A percentile compares a stretch with the other conserved stretches of the same genome.
phyloP scores from a whole-genome alignment of 257 asterid genomes.

The Cynanchum wilfordii region DNA sequence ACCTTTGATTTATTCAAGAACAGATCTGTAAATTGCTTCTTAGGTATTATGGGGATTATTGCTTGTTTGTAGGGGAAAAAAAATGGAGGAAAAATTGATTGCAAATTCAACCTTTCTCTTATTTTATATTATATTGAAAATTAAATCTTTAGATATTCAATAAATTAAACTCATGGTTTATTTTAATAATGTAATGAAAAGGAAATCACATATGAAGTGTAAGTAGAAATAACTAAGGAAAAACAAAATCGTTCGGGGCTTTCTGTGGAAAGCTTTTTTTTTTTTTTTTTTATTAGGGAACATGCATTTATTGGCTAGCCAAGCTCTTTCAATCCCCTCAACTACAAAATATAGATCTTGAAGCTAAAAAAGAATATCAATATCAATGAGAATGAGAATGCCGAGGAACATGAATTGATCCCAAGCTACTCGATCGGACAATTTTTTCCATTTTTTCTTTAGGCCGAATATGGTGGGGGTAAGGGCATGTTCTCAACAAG shows the following conservation, averaged over 20 bases:
- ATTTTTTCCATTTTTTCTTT: not conserved
- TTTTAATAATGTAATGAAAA: too few species aligned
- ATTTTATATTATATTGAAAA: too few species aligned
- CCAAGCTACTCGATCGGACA: not conserved
- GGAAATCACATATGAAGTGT: too few species aligned
- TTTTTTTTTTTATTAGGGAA: not conserved
- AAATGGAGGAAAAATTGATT: too few species aligned
- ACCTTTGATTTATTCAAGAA: too few species aligned
- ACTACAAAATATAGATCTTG: not conserved
- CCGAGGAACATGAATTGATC: not conserved
- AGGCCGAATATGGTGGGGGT: slow-evolving; percentile 29
- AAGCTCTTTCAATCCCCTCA: slow-evolving; percentile 6
- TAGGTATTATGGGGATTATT: too few species aligned
- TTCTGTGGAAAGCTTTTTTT: not conserved
- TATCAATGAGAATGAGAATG: not conserved
- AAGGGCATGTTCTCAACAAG: slow-evolving; percentile 31
- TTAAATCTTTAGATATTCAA: too few species aligned
- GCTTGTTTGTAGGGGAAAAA: too few species aligned
- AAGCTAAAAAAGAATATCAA: not conserved
- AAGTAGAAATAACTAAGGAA: not conserved
- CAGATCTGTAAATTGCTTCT: too few species aligned
- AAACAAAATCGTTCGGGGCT: not conserved
- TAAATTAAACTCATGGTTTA: too few species aligned
- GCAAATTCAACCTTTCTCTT: too few species aligned
- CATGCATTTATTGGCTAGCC: not conserved